phyloP scores from a whole-genome alignment of 2,329 filamentous ascomycete genomes.

The Epicoccum nigrum region DNA sequence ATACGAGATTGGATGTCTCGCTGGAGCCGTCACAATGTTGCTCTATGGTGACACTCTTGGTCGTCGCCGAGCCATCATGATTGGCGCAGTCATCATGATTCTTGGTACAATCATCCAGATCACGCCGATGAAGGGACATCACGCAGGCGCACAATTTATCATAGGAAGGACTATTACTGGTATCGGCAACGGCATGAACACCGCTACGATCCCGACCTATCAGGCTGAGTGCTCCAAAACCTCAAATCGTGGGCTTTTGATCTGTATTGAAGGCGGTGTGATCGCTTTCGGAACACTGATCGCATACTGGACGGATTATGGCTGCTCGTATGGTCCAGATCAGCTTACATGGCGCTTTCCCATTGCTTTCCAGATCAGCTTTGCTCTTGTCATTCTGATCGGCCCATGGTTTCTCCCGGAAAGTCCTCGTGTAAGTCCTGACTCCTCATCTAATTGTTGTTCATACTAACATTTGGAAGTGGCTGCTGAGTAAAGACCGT shows the following conservation, averaged over 20 bases:
- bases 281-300: constrained; percentile 60
- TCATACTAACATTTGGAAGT: constrained; percentile 39
- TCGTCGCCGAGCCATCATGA: constrained; percentile 52
- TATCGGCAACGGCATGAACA: constrained; percentile 63
- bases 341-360: constrained; percentile 58
- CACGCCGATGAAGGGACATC: constrained; percentile 39
- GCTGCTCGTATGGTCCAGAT: constrained; percentile 39
- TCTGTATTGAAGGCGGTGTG: constrained; percentile 63
- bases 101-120: constrained; percentile 52
- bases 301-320: constrained; percentile 56
- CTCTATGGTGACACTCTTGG: constrained; percentile 51
- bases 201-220: constrained; percentile 60
- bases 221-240: constrained; percentile 61
- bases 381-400: constrained; percentile 56
- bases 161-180: constrained; percentile 60
- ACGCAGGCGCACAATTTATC: constrained; percentile 57
- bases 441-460: too few species aligned
- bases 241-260: constrained; percentile 65
- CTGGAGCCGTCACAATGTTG: constrained; percentile 50
- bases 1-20: constrained; percentile 59
- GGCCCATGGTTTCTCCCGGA: constrained; percentile 69
- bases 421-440: constrained; percentile 58
- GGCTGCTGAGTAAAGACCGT: constrained; percentile 67
- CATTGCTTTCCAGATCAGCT: constrained; percentile 60
- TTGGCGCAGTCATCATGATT: constrained; percentile 52